Conservation (phyloP, 345 rosid genomes). For the Hibiscus mutabilis region DNA sequence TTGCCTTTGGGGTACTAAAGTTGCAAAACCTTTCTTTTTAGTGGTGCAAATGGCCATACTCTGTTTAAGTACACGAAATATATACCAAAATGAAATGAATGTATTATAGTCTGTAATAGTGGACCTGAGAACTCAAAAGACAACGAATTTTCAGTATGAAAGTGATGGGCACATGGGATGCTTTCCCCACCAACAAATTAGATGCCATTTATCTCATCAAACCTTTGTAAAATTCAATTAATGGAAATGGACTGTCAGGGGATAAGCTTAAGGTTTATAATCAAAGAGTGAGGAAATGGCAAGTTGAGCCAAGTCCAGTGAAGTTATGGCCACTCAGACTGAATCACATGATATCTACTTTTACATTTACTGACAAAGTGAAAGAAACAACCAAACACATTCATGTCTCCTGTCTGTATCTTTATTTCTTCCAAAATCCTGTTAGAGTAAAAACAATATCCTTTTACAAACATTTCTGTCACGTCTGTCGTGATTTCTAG, state of each 20-base stretch:
- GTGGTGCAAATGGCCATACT: neutral
- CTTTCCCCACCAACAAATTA: conserved; percentile 25
- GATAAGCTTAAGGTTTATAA: neutral
- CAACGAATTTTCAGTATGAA: neutral
- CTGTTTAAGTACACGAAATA: neutral
- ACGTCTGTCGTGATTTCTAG: neutral
- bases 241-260: neutral
- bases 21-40: neutral
- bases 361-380: neutral
- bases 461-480: neutral
- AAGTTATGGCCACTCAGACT: neutral
- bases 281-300: neutral
- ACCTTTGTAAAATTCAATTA: neutral
- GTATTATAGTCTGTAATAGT: neutral
- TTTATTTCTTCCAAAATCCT: neutral
- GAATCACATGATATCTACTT: neutral
- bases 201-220: neutral
- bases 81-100: neutral
- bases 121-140: neutral
- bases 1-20: neutral
- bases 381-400: neutral
- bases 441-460: neutral
- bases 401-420: neutral
- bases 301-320: neutral
- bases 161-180: neutral